These are phyloP conservation scores for Letharia lupina DNA, from an alignment of 495 filamentous ascomycete species.

Conservation along the genomic window DNA sequence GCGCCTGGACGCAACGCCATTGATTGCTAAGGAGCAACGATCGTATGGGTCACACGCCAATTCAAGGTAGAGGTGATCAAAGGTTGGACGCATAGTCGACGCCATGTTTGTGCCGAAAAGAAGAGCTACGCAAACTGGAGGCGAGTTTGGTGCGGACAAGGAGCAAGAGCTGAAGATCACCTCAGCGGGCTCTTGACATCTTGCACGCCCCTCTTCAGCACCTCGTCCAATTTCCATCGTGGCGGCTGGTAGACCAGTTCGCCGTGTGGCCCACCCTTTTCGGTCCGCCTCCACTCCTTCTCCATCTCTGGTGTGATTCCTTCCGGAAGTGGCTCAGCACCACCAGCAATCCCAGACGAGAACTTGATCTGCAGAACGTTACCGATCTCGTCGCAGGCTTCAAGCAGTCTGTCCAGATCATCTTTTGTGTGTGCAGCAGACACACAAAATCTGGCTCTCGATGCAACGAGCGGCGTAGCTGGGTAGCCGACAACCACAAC, in stretches of 20 bases:
- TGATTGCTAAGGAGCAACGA: not conserved
- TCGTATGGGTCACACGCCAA: not conserved
- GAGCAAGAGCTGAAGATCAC: constrained; percentile 14
- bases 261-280: constrained; percentile 14
- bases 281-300: constrained; percentile 53
- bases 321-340: constrained; percentile 62
- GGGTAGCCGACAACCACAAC: constrained; percentile 97
- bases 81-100: not conserved
- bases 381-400: constrained; percentile 87
- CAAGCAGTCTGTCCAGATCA: constrained; percentile 82
- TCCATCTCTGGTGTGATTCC: constrained; percentile 62
- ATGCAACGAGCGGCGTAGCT: constrained; percentile 91
- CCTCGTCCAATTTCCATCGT: constrained; percentile 32
- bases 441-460: constrained; percentile 89
- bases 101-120: not conserved
- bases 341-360: constrained; percentile 86
- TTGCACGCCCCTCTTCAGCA: constrained; percentile 30
- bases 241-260: constrained; percentile 27
- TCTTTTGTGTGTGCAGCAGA: constrained; percentile 97
- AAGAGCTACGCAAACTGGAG: not conserved
- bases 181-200: constrained; percentile 35
- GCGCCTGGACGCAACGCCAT: not conserved
- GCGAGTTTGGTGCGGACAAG: not conserved
- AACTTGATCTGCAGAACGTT: constrained; percentile 92
- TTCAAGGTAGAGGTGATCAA: not conserved